These are phyloP conservation scores for Mucor plumbeus DNA, from an alignment of 371 early-diverging fungal genomes.

Conservation along the genomic window DNA sequence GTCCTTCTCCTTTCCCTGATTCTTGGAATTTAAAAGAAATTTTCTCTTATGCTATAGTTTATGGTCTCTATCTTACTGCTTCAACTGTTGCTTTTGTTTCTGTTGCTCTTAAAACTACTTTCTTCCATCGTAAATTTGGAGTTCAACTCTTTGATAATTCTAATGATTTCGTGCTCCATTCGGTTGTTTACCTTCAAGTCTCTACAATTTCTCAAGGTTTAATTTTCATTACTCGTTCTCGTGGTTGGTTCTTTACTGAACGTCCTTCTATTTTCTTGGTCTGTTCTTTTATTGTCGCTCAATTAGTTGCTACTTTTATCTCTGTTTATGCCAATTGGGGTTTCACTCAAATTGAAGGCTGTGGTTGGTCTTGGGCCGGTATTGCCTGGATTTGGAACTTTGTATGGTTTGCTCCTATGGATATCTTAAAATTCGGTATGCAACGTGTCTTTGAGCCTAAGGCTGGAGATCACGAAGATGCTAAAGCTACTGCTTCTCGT, in stretches of 20 bases:
- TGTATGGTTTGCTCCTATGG: conserved; percentile 74
- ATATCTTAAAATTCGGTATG: conserved; percentile 73
- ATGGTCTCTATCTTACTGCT: conserved; percentile 59
- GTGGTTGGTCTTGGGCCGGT: conserved; percentile 61
- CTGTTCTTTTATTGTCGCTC: conserved; percentile 58
- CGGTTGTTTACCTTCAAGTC: conserved; percentile 62
- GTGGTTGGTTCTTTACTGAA: conserved; percentile 58
- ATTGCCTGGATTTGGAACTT: conserved; percentile 79
- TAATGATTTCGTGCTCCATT: conserved; percentile 55
- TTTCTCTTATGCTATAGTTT: conserved; percentile 60
- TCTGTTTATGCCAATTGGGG: conserved; percentile 68
- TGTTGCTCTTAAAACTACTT: conserved; percentile 43
- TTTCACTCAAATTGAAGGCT: conserved; percentile 59
- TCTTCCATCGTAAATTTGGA: conserved; percentile 53
- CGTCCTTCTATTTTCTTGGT: conserved; percentile 54
- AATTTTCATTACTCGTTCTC: conserved; percentile 66
- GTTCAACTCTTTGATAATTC: conserved; percentile 30
- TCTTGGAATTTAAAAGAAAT: conserved; percentile 64
- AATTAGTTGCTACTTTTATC: conserved; percentile 61
- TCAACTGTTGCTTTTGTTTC: conserved; percentile 60
- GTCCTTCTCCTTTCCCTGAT: conserved; percentile 60
- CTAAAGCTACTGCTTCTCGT: conserved; percentile 21
- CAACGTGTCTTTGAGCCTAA: conserved; percentile 57
- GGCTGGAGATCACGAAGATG: conserved; percentile 12
- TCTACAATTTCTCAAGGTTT: conserved; percentile 64